These are phyloP conservation scores for Ophiostoma ulmi DNA, from an alignment of 2,329 filamentous ascomycete genomes.

Conservation along the genomic window DNA sequence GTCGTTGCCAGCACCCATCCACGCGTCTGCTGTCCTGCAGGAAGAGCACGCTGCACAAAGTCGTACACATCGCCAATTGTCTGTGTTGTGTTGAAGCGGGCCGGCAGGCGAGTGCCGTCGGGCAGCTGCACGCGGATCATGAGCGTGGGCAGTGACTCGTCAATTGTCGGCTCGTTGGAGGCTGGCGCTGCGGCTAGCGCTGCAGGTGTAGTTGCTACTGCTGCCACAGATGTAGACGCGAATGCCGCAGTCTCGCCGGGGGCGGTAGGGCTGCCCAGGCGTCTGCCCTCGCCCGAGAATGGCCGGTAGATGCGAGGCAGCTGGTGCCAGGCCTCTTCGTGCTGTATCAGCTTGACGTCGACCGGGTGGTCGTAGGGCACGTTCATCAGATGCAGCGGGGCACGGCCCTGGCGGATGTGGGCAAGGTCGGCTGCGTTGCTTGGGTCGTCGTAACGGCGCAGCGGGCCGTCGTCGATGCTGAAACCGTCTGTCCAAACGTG, in stretches of 20 bases:
- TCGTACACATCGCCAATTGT: slow-evolving; percentile 73
- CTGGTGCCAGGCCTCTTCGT: slow-evolving; percentile 66
- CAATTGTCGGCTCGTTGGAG: slow-evolving; percentile 43
- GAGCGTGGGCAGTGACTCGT: slow-evolving; percentile 62
- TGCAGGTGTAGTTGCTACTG: slow-evolving; percentile 31
- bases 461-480: slow-evolving; percentile 74
- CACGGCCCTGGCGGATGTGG: slow-evolving; percentile 72
- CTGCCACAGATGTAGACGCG: slow-evolving; percentile 31
- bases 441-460: slow-evolving; percentile 74
- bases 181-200: slow-evolving; percentile 31
- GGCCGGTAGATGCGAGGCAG: slow-evolving; percentile 73
- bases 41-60: slow-evolving; percentile 63
- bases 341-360: slow-evolving; percentile 72
- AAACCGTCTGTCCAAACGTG: slow-evolving; percentile 83
- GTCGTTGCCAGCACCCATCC: slow-evolving; percentile 73
- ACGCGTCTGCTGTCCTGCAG: slow-evolving; percentile 50
- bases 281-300: slow-evolving; percentile 65
- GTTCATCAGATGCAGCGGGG: slow-evolving; percentile 72
- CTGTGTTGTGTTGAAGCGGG: slow-evolving; percentile 74
- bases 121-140: slow-evolving; percentile 72
- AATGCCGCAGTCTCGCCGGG: slow-evolving; percentile 19
- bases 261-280: slow-evolving; percentile 68
- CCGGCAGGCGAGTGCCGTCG: slow-evolving; percentile 70
- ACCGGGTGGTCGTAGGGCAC: slow-evolving; percentile 69
- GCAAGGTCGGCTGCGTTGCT: slow-evolving; percentile 64